Conservation (phyloP, 2,329 filamentous ascomycete species). For the Simplicillium sp. region DNA sequence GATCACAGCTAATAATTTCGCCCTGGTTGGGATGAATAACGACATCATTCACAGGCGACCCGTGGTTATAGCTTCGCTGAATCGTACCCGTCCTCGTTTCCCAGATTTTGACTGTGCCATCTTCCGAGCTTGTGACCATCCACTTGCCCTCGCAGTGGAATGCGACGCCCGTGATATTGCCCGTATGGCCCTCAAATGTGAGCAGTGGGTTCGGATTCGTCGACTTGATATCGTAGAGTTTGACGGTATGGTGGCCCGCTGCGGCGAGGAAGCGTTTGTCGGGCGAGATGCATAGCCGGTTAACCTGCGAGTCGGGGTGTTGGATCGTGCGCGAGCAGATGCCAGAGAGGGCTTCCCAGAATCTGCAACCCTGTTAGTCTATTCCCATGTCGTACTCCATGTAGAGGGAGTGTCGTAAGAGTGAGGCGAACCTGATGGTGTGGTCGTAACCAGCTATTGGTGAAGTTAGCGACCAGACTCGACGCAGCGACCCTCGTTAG, state of each 20-base stretch:
- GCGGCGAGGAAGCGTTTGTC: slow-evolving; percentile 94
- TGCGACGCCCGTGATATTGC: slow-evolving; percentile 90
- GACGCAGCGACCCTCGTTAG: slow-evolving; percentile 1
- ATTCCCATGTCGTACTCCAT: not conserved
- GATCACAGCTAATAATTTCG: slow-evolving; percentile 93
- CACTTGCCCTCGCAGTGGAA: slow-evolving; percentile 99
- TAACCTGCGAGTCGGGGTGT: slow-evolving; percentile 96
- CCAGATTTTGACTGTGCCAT: slow-evolving; percentile 96
- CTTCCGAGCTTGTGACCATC: slow-evolving; percentile 98
- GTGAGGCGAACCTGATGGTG: slow-evolving; percentile 43
- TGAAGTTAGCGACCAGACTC: slow-evolving; percentile 1
- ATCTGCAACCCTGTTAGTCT: slow-evolving; percentile 41
- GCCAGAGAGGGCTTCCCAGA: slow-evolving; percentile 96
- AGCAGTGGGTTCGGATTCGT: slow-evolving; percentile 92
- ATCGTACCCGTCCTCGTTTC: slow-evolving; percentile 78
- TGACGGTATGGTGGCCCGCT: slow-evolving; percentile 72
- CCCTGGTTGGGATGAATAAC: slow-evolving; percentile 99
- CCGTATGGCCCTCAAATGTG: slow-evolving; percentile 91
- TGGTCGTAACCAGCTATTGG: slow-evolving; percentile 50
- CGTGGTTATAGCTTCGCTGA: slow-evolving; percentile 89
- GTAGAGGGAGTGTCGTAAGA: slow-evolving; percentile 1
- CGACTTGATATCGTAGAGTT: slow-evolving; percentile 97
- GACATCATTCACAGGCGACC: slow-evolving; percentile 86
- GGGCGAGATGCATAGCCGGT: slow-evolving; percentile 94
- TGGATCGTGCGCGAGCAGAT: slow-evolving; percentile 98